Evolutionary conservation across 306 rosid genomes (phyloP).

Genomic region (Biancaea sappan): DNA sequence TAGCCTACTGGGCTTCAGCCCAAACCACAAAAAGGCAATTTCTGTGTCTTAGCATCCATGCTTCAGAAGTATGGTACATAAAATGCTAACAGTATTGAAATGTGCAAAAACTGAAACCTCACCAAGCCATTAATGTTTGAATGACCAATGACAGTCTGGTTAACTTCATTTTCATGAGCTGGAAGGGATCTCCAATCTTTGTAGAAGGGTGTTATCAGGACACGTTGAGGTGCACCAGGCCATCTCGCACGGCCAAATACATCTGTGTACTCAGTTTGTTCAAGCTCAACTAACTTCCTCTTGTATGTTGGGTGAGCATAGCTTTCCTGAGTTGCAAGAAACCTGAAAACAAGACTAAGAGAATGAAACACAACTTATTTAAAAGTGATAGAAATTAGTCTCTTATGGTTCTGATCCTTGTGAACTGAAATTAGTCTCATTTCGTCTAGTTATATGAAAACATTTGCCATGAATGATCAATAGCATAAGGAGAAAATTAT

Average conservation of each 20-base stretch:
- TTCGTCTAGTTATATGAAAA: background rate
- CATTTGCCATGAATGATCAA: background rate
- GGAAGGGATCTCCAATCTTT: conserved; percentile 72
- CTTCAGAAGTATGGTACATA: background rate
- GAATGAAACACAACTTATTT: background rate
- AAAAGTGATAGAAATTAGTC: background rate
- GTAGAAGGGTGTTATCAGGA: conserved; percentile 71
- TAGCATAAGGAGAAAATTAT: background rate
- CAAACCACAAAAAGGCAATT: too few relatives aligned
- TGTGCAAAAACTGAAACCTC: conserved; percentile 11
- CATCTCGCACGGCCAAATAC: conserved; percentile 87
- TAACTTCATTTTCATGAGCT: conserved; percentile 57
- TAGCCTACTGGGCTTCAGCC: background rate
- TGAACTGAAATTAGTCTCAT: background rate
- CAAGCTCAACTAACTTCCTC: conserved; percentile 65
- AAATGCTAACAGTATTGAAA: conserved; percentile 3
- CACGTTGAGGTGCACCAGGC: conserved; percentile 81
- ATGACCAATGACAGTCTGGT: conserved; percentile 68
- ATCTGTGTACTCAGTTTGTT: conserved; percentile 67
- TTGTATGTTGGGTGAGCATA: conserved; percentile 80
- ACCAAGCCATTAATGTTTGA: conserved; percentile 74
- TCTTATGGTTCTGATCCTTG: background rate
- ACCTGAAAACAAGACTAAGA: conserved; percentile 48
- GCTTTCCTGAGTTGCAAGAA: conserved; percentile 87
- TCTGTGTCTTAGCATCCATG: too few relatives aligned